Conservation (phyloP, 1,284 basidiomycete genomes). For the Psilocybe mexicana region DNA sequence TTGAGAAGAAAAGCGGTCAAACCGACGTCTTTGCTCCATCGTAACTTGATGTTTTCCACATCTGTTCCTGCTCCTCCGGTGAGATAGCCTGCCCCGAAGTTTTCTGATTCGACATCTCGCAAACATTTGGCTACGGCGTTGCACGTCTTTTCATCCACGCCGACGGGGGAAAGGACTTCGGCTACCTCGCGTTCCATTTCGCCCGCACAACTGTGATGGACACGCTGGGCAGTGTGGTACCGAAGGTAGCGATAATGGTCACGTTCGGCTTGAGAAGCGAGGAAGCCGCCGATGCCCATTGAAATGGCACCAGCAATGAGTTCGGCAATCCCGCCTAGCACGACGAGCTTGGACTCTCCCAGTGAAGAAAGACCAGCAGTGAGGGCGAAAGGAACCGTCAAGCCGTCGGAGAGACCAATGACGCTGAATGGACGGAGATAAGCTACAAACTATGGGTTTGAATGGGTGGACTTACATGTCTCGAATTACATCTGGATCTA, state of each 20-base stretch:
- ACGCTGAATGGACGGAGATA: conserved; percentile 51
- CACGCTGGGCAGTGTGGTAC: conserved; percentile 76
- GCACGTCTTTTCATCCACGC: conserved; percentile 83
- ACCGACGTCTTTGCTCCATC: conserved; percentile 75
- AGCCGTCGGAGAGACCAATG: conserved; percentile 94
- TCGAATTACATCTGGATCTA: conserved; percentile 84
- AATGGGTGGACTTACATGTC: conserved; percentile 61
- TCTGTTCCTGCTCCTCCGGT: conserved; percentile 34
- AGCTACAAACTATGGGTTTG: background rate
- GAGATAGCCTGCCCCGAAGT: conserved; percentile 21
- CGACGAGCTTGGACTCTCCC: conserved; percentile 85
- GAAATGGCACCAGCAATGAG: conserved; percentile 94
- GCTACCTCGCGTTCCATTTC: conserved; percentile 96
- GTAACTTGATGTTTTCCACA: conserved; percentile 51
- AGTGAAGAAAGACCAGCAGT: conserved; percentile 90
- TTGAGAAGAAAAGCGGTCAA: conserved; percentile 90
- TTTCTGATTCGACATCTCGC: conserved; percentile 60
- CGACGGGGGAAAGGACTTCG: conserved; percentile 85
- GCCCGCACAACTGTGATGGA: conserved; percentile 83
- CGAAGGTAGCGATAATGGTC: conserved; percentile 90
- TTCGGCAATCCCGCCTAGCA: conserved; percentile 90
- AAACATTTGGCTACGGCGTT: conserved; percentile 78
- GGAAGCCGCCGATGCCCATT: conserved; percentile 98
- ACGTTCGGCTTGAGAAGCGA: conserved; percentile 94
- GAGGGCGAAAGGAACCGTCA: conserved; percentile 92